Base-by-base conservation (phyloP, 176 grass and related monocot genomes). In the Paspalum vaginatum region DNA sequence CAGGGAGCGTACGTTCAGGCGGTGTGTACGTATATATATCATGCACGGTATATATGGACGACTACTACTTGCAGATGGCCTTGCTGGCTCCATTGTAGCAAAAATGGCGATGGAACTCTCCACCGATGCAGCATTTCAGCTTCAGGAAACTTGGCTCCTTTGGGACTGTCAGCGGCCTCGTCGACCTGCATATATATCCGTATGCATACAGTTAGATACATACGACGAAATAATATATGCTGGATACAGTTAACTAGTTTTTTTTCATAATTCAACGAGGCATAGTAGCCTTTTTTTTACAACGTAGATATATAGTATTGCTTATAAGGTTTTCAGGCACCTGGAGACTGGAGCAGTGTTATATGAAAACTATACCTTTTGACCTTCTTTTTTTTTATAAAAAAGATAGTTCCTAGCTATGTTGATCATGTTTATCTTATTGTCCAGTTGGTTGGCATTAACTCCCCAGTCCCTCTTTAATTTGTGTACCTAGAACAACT, bases 61-160 rank as follows among this genome's bases (percentile, higher is more conserved):
- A 32, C 66, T 32, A 26, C 74, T 81, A 93, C 51, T 88, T 82
- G 85, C 91, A 67, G 75, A 85, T 79, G 72, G 88, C 91, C 11
- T 61, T 14, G 61, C 79, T 70, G 67, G 13, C 47, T 1, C 68
- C 68, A 62, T 76, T 93, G 82, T 86, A 86, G 83, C 88, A 93
- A 80, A 97, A 91, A 76, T 97, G 90, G 25, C 91, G 93, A 79
- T 97, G 93, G 76, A 97, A 91, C 63, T 97, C 91, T 22, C 88
- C 90, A 7, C 90, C 90, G 20, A 92, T 91, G 92, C 95, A 91
- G 76, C 88, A 92, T 49, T 94, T 94, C 42, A 90, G 74, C 74
- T 73, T 89, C 65, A 94, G 88, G 89, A 98, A 94, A 60, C 84
- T 93, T 1, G 92, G 95, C 70, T 91, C 95, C 88, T 91, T 92